Conservation (phyloP, 2,329 filamentous ascomycete species). For the Waltergamsia citrina region DNA sequence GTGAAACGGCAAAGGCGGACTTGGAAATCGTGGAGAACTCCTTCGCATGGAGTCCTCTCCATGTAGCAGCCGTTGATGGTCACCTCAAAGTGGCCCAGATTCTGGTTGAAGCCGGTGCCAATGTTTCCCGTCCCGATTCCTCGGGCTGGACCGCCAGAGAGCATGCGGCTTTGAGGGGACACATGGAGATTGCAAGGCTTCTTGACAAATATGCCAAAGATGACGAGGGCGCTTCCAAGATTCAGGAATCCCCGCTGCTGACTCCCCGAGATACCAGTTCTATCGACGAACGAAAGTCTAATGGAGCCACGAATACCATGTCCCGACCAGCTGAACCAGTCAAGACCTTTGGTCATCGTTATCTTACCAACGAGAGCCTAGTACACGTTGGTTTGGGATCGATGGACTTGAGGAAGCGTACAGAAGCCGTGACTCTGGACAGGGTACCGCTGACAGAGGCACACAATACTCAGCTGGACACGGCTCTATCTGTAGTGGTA, state of each 20-base stretch:
- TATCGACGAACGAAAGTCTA: conserved; percentile 49
- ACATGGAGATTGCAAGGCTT: conserved; percentile 68
- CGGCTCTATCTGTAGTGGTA: conserved; percentile 83
- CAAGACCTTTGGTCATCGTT: conserved; percentile 93
- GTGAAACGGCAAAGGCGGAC: conserved; percentile 60
- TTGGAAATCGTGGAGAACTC: conserved; percentile 71
- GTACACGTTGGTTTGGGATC: conserved; percentile 87
- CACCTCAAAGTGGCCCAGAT: conserved; percentile 66
- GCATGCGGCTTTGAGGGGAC: conserved; percentile 82
- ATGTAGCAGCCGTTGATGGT: conserved; percentile 86
- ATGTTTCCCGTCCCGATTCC: conserved; percentile 65
- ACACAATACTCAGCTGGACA: conserved; percentile 88
- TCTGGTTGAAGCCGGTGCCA: conserved; percentile 68
- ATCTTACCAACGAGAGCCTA: conserved; percentile 81
- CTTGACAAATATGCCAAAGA: conserved; percentile 44
- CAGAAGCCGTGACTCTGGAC: conserved; percentile 77
- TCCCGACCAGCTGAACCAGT: conserved; percentile 62
- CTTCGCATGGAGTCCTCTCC: conserved; percentile 92
- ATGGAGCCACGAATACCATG: conserved; percentile 27
- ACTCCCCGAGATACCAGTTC: conserved; percentile 43
- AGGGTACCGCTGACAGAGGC: conserved; percentile 80
- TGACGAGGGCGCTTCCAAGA: conserved; percentile 15
- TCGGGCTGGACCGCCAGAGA: conserved; percentile 94
- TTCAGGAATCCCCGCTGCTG: conserved; percentile 9
- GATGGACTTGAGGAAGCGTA: conserved; percentile 82